Evolutionary conservation across 345 rosid genomes (phyloP), one percentile per base, ranked within the genome.

Genomic region (Gossypium sturtianum): DNA sequence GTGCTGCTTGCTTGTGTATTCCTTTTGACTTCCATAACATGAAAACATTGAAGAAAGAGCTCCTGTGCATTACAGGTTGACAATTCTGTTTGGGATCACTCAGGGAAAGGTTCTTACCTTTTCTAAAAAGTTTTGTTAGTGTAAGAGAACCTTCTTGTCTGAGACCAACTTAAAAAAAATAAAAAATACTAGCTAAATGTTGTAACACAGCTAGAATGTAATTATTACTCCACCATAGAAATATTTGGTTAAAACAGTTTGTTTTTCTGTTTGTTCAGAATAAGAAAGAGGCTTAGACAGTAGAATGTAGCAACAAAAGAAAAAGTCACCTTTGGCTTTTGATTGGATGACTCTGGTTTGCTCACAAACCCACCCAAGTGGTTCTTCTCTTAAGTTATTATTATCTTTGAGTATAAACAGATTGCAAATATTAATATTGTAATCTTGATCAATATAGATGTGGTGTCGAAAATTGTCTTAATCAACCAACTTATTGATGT

Each of bases 201-300:
- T 72, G 22, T 75, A 73, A 60, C 84, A 65, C 67, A 75, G 69
- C 87, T 77, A 86, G 76, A 75, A 57, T 86, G 88, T 86, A 84
- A 84, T 86, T 84, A 84, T 81, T 70, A 80, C 74, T 75, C 45
- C 74, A 44, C 54, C 67, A 48, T 59, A 78, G 60, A 47, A 70
- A 22, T 43, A 62, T 48, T 53, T 51, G 15, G 12, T 48, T 48
- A 22, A 20, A 38, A 17, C 34, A 27, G 47, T 16, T 34, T 60
- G 41, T 5, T 34, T 34, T 62, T 16, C 23, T 17, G n/a, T 38
- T 34, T 17, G 66, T 34, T 16, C 45, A 62, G 66, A 62, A 62
- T 61, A 43, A 34, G 38, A 59, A 17, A 9, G 38, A 59, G 41
- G 43, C 38, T 58, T 62, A 63, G 47, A 17, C 12, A n/a, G 1